These are phyloP conservation scores for Hemerocallis citrina DNA, from an alignment of 106 monocot species.

Conservation along the genomic window DNA sequence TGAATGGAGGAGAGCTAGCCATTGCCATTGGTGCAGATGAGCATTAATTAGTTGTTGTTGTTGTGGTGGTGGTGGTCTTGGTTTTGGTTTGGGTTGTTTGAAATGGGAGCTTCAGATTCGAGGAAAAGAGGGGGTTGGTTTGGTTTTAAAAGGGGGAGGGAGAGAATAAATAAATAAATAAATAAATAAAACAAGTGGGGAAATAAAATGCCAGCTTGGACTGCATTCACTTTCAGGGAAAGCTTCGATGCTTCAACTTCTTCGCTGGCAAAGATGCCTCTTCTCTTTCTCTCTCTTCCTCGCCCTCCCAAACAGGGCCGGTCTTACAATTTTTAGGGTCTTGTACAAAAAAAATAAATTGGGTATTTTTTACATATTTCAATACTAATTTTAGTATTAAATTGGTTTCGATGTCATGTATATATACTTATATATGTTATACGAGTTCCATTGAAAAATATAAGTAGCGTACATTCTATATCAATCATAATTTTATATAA, in stretches of 20 bases:
- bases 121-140: not conserved
- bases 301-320: too few species aligned
- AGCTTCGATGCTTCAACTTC: constrained; percentile 37
- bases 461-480: too few species aligned
- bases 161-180: not conserved
- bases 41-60: too few species aligned
- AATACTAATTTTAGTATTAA: too few species aligned
- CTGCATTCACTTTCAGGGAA: constrained; percentile 22
- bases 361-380: too few species aligned
- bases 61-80: too few species aligned
- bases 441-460: too few species aligned
- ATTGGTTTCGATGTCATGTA: too few species aligned
- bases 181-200: not conserved
- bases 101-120: not conserved
- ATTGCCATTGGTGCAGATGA: not conserved
- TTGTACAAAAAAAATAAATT: too few species aligned
- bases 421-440: too few species aligned
- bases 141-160: not conserved
- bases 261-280: constrained; percentile 37
- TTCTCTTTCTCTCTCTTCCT: not conserved
- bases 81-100: not conserved
- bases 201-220: constrained; percentile 31
- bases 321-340: too few species aligned
- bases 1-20: constrained; percentile 1
- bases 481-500: too few species aligned